phyloP scores from a whole-genome alignment of 2,329 filamentous ascomycete species.

The Bertia moriformis region DNA sequence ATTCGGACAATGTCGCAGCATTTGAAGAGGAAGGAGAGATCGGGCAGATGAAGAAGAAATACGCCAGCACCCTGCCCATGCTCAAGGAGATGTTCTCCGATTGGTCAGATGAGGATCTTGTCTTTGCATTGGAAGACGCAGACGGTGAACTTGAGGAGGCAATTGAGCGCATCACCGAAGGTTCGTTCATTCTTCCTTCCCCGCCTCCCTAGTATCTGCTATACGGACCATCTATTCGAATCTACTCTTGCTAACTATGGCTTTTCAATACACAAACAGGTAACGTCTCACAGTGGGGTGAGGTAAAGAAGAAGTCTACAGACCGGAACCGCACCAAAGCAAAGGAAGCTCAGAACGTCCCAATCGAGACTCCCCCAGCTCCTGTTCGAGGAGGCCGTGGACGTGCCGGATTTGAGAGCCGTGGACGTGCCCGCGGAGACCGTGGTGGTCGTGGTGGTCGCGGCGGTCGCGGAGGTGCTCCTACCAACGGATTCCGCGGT shows the following conservation, averaged over 20 bases:
- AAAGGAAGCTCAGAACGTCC: slow-evolving; percentile 21
- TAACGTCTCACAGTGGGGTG: slow-evolving; percentile 33
- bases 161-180: slow-evolving; percentile 33
- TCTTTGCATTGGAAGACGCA: slow-evolving; percentile 48
- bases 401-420: slow-evolving; percentile 26
- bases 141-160: slow-evolving; percentile 29
- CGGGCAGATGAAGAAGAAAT: slow-evolving; percentile 51
- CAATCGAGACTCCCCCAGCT: slow-evolving; percentile 17
- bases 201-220: slow-evolving; percentile 1
- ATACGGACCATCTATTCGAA: slow-evolving; percentile 1
- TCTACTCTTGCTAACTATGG: slow-evolving; percentile 3
- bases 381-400: slow-evolving; percentile 18
- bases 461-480: slow-evolving; percentile 26
- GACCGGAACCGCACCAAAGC: slow-evolving; percentile 26
- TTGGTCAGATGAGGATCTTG: slow-evolving; percentile 52
- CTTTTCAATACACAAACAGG: slow-evolving; percentile 14
- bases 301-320: slow-evolving; percentile 32
- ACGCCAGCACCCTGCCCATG: slow-evolving; percentile 36
- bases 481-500: slow-evolving; percentile 25
- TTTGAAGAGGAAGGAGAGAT: slow-evolving; percentile 49
- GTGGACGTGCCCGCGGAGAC: slow-evolving; percentile 20
- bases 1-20: slow-evolving; percentile 26
- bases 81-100: slow-evolving; percentile 52
- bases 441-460: slow-evolving; percentile 19
- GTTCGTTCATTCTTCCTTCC: slow-evolving; percentile 11